Evolutionary conservation across 352 stramenopile species (phyloP), one percentile per base, ranked within the genome.

Genomic region (Phytophthora palmivora): DNA sequence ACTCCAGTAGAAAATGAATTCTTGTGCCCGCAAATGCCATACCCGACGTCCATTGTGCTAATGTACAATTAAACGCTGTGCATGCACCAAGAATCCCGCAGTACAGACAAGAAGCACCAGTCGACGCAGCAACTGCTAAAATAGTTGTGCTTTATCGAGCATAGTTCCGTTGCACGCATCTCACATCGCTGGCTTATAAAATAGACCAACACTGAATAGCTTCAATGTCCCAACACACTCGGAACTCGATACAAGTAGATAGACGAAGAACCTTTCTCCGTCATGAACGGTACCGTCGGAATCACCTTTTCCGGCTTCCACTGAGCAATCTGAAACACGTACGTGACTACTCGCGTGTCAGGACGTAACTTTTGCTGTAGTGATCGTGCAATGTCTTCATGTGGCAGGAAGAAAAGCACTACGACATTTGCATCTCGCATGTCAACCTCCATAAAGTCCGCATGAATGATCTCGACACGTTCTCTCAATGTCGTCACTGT

Each of bases 11-110:
- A 81, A 59, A 88, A 95, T 58, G 79, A 70, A 75, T 95, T 95
- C 79, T 93, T 93, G 78, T 93, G 86, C 3, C 86, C 84, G 44
- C 84, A 91, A 38, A 93, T 81, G 37, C 86, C 86, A 48, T 84
- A 92, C 7, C 86, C 86, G 26, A 70, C 45, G 52, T 71, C 74
- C 74, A 85, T 84, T 19, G 6, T 34, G 24, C 0, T n/a, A n/a
- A n/a, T n/a, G n/a, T n/a, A n/a, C n/a, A 26, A 8, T 28, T 50
- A 38, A 26, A 6, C 30, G n/a, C n/a, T n/a, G n/a, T n/a, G n/a
- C n/a, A n/a, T n/a, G n/a, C n/a, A n/a, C n/a, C n/a, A n/a, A n/a
- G n/a, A n/a, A n/a, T n/a, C n/a, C n/a, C n/a, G n/a, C n/a, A n/a
- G n/a, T n/a, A n/a, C n/a, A n/a, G n/a, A n/a, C 48, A 54, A 55